Evolutionary conservation across 225 moss, liverwort and hornwort species (phyloP).

Genomic region (Ulota crispa): DNA sequence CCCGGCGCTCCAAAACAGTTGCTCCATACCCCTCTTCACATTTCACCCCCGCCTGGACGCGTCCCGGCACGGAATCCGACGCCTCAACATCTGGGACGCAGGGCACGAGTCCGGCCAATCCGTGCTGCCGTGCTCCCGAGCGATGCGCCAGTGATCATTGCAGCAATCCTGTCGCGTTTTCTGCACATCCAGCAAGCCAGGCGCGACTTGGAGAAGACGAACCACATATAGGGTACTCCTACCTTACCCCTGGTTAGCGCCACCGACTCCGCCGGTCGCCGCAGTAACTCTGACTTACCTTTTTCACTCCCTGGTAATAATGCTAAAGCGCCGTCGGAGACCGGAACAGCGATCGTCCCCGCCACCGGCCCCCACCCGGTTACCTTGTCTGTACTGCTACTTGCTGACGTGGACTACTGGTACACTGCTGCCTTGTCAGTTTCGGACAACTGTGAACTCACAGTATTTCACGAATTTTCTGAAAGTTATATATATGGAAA

Average conservation of each 20-base stretch:
- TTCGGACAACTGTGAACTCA: not conserved
- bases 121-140: slow-evolving; percentile 21
- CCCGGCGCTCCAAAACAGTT: slow-evolving; percentile 42
- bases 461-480: not conserved
- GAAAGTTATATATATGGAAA: not conserved
- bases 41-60: slow-evolving; percentile 28
- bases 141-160: slow-evolving; percentile 37
- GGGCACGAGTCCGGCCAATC: slow-evolving; percentile 26
- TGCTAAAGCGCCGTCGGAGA: not conserved
- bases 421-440: not conserved
- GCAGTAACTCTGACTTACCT: not conserved
- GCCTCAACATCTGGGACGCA: slow-evolving; percentile 16
- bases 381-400: not conserved
- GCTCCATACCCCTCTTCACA: slow-evolving; percentile 56
- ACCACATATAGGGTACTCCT: slow-evolving; percentile 53
- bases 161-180: slow-evolving; percentile 29
- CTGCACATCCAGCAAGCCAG: slow-evolving; percentile 27
- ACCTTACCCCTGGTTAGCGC: slow-evolving; percentile 54
- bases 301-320: slow-evolving; percentile 1
- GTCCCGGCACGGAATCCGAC: slow-evolving; percentile 35
- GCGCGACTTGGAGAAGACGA: slow-evolving; percentile 45
- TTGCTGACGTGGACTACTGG: slow-evolving; percentile 11
- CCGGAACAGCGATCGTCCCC: not conserved
- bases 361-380: slow-evolving; percentile 14
- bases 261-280: slow-evolving; percentile 25